Percentiles rank a stretch among this genome's conserved stretches.
phyloP scores from a whole-genome alignment of 495 filamentous ascomycete species.

The Cenococcum geophilum region DNA sequence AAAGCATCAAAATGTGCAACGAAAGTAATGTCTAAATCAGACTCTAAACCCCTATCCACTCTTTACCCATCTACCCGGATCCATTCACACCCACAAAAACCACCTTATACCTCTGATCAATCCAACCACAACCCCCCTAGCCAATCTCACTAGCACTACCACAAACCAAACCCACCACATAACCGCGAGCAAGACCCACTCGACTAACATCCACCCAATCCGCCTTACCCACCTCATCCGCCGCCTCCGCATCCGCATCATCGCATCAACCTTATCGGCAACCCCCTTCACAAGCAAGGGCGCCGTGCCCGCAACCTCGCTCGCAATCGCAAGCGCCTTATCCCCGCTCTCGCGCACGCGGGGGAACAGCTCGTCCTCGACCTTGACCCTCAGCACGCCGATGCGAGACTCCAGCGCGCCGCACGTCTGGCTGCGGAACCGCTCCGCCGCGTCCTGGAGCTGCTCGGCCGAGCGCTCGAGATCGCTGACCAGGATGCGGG shows the following conservation, averaged over 20 bases:
- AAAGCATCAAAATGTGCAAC: too few species aligned
- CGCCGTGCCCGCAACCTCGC: constrained; percentile 65
- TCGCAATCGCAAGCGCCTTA: constrained; percentile 67
- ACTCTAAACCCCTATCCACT: too few species aligned
- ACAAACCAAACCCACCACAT: constrained; percentile 48
- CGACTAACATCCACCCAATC: constrained; percentile 40
- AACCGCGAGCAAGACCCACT: constrained; percentile 44
- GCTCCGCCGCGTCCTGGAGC: constrained; percentile 51
- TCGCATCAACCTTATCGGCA: constrained; percentile 67
- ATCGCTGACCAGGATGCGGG: constrained; percentile 51
- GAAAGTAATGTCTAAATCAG: too few species aligned
- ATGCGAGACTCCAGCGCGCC: constrained; percentile 45
- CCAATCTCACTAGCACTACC: constrained; percentile 39
- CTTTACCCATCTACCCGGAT: too few species aligned
- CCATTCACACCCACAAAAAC: constrained; percentile 64
- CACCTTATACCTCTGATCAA: constrained; percentile 56
- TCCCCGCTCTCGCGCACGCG: constrained; percentile 60
- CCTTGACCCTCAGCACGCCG: constrained; percentile 44
- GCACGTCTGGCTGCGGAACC: constrained; percentile 46
- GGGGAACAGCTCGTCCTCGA: constrained; percentile 54
- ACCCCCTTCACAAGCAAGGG: constrained; percentile 71
- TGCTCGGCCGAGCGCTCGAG: constrained; percentile 51
- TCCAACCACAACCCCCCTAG: constrained; percentile 45
- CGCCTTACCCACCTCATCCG: constrained; percentile 64
- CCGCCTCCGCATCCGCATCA: constrained; percentile 60